phyloP scores from a whole-genome alignment of 306 rosid species.

The Begonia peltatifolia region DNA sequence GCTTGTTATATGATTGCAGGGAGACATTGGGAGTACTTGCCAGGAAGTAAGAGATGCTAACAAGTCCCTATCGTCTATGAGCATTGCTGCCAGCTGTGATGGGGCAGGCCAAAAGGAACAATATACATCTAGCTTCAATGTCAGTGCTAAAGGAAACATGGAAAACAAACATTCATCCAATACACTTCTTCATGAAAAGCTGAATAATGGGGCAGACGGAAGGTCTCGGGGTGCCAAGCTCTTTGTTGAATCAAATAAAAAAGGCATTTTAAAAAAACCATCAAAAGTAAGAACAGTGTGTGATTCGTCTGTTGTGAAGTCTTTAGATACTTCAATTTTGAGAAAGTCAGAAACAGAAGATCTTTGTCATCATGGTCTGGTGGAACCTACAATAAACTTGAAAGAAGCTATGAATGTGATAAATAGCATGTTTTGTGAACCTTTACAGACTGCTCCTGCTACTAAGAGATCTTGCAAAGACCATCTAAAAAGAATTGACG shows the following conservation, averaged over 20 bases:
- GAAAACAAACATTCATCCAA: slow-evolving; percentile 8
- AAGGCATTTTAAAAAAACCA: too few relatives aligned
- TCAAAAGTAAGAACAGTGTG: neutral
- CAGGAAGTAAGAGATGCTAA: slow-evolving; percentile 2
- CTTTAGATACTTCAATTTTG: slow-evolving; percentile 62
- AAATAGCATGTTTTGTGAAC: slow-evolving; percentile 74
- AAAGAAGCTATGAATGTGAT: slow-evolving; percentile 86
- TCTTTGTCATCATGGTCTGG: slow-evolving; percentile 83
- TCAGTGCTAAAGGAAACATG: slow-evolving; percentile 11
- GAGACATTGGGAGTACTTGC: too few relatives aligned
- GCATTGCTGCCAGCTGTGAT: slow-evolving; percentile 12
- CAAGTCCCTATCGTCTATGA: slow-evolving; percentile 21
- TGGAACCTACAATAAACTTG: slow-evolving; percentile 92
- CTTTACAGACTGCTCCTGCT: slow-evolving; percentile 40
- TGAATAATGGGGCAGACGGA: slow-evolving; percentile 7
- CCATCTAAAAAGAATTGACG: slow-evolving; percentile 12
- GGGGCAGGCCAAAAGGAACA: slow-evolving; percentile 21
- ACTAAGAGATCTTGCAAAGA: slow-evolving; percentile 31
- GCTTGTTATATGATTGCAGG: too few relatives aligned
- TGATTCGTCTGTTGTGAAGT: slow-evolving; percentile 54
- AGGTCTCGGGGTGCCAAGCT: neutral
- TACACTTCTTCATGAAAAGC: slow-evolving; percentile 10
- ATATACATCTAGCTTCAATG: slow-evolving; percentile 11
- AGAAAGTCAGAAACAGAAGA: slow-evolving; percentile 76
- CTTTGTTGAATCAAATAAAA: slow-evolving; percentile 10